Evolutionary conservation across 371 early-diverging fungal species (phyloP), one percentile per base, ranked within the genome.

Genomic region (Amoeboaphelidium occidentale): DNA sequence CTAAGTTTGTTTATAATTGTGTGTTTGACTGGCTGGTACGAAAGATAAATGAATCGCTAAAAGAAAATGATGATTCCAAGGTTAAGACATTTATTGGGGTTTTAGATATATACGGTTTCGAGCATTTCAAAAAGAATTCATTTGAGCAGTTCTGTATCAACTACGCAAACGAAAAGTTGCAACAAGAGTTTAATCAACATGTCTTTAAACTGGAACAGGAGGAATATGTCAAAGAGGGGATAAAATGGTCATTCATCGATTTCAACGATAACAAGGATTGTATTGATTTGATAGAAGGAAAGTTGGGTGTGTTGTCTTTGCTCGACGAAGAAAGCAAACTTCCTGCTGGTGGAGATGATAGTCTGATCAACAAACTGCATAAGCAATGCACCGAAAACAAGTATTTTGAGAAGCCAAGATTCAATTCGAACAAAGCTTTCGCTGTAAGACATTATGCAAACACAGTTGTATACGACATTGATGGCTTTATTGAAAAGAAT

Each of bases 81-180:
- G 28, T 45, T 22, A 39, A 42, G 23, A 25, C 20, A 17, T 82
- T 50, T 80, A 80, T 96, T 42, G 97, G 94, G 53, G 93, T 96
- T 4, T 62, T 96, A 62, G 87, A 97, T 72, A 84, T 93, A 66
- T 86, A 89, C 58, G 88, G 97, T 45, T 88, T 92, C 60, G 87
- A 87, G 71, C 85, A 90, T 52, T 87, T 87, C 58, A 73, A 93
- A 51, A 79, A 84, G 53, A 99, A 99, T 72, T 88, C 87, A 47
- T 99, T 98, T 65, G 98, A 99, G 63, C 99, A 99, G 68, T 78
- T 99, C 54, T 97, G 97, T 67, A 99, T 99, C 55, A 99, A 99
- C 70, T 98, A 98, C 55, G 97, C 97, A 51, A 99, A 99, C 67
- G 99, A 98, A 61, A 89, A 91, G 64, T 70, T 98, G 53, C 99